Evolutionary conservation across 2,329 filamentous ascomycete species (phyloP), one percentile per base, ranked within the genome.

Genomic region (Hysterium pulicare): DNA sequence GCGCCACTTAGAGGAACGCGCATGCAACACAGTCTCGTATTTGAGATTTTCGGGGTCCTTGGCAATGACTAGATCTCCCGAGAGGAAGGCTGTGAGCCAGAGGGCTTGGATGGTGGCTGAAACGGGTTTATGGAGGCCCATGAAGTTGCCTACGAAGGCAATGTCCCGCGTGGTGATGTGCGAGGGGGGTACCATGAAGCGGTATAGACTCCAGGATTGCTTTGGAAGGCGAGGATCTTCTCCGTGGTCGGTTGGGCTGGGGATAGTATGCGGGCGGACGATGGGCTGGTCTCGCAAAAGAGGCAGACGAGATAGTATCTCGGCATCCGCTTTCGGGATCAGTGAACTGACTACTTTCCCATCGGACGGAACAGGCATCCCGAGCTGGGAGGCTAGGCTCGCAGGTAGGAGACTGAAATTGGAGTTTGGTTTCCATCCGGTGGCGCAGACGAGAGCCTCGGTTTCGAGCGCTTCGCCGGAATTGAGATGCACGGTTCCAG

Each of bases 381-480:
- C 38, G n/a, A 47, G 41, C 17, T 39, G 22, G 17, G 24, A 28
- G 8, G 8, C 13, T 8, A 28, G 26, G 26, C n/a, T n/a, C n/a
- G n/a, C 54, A 0, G 73, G 69, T 11, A 49, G 37, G 58, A 81
- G 80, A 35, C 68, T 67, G 39, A 84, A 59, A 0, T 70, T 70
- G 1, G 76, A 71, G 13, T 69, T 67, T 4, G 70, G 66, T 38
- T 72, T 70, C 79, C 80, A 83, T 24, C 81, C 81, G 0, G 78
- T 83, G 11, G 73, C 71, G 46, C 71, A 76, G 43, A 82, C 67
- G 0, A 84, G 52, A 1, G 69, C 75, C 39, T 82, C 74, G 3
- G 66, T 69, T n/a, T n/a, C n/a, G n/a, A n/a, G n/a, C n/a, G n/a
- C n/a, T n/a, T n/a, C n/a, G n/a, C n/a, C n/a, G n/a, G n/a, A n/a